A percentile compares a stretch with the other conserved stretches of the same genome.
phyloP scores from a whole-genome alignment of 1,284 basidiomycete genomes.

The Vanrija sp. region DNA sequence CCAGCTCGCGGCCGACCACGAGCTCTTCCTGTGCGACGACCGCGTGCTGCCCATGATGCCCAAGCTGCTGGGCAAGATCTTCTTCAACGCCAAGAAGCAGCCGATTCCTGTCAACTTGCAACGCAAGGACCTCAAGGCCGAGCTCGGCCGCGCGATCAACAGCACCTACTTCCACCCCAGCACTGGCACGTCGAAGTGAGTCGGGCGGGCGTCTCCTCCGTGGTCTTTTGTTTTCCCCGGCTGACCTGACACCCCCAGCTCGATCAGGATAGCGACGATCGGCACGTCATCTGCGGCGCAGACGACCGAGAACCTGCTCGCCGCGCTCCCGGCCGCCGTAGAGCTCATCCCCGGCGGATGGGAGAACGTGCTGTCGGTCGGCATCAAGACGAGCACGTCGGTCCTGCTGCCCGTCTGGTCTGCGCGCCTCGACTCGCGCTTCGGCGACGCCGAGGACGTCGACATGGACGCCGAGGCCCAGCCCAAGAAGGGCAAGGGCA shows the following conservation, averaged over 20 bases:
- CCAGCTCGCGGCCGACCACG: constrained; percentile 80
- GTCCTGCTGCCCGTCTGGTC: constrained; percentile 88
- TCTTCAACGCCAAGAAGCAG: constrained; percentile 95
- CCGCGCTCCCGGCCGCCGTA: constrained; percentile 73
- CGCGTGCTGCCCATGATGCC: constrained; percentile 83
- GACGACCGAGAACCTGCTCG: constrained; percentile 72
- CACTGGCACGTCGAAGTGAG: constrained; percentile 83
- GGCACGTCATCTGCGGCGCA: constrained; percentile 63
- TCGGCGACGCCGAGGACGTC: constrained; percentile 19
- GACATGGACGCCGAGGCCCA: not conserved
- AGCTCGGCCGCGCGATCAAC: constrained; percentile 83
- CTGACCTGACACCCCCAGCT: constrained; percentile 54
- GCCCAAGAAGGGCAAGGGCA: constrained; percentile 3
- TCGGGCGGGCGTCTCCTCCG: not conserved
- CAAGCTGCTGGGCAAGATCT: constrained; percentile 79
- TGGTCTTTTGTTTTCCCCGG: too few relatives aligned
- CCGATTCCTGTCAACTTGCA: constrained; percentile 86
- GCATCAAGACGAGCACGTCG: constrained; percentile 85
- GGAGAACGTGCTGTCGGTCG: constrained; percentile 85
- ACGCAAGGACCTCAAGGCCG: constrained; percentile 79
- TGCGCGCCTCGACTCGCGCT: constrained; percentile 56
- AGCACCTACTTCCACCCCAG: constrained; percentile 93
- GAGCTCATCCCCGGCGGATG: constrained; percentile 70
- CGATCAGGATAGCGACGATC: constrained; percentile 77
- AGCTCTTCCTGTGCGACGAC: constrained; percentile 89